Evolutionary conservation across 306 rosid genomes (phyloP).

Genomic region (Leucaena leucocephala): DNA sequence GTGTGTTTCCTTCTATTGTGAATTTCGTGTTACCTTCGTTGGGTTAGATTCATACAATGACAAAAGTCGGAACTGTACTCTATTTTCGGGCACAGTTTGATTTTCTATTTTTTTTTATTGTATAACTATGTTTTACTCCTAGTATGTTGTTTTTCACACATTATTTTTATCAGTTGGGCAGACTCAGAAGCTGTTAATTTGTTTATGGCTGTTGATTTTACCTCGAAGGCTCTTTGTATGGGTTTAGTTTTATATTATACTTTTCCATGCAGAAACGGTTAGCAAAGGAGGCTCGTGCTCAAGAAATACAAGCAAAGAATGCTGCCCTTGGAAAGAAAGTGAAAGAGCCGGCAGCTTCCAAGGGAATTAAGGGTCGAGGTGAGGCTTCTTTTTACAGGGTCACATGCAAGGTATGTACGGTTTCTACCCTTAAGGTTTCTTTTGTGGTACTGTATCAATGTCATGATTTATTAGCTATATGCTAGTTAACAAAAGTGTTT

Average conservation of each 20-base stretch:
- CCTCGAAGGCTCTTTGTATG: not conserved
- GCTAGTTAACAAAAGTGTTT: constrained; percentile 2
- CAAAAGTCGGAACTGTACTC: constrained; percentile 2
- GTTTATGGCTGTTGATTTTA: not conserved
- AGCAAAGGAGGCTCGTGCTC: constrained; percentile 86
- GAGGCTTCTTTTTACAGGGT: constrained; percentile 96
- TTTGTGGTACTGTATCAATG: constrained; percentile 28
- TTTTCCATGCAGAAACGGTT: constrained; percentile 64
- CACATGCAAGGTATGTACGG: constrained; percentile 73
- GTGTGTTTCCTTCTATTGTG: constrained; percentile 44
- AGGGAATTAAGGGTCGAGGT: constrained; percentile 78
- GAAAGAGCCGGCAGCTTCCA: constrained; percentile 65
- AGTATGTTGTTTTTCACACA: not conserved
- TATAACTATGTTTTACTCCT: not conserved
- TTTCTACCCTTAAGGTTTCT: constrained; percentile 34
- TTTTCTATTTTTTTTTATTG: not conserved
- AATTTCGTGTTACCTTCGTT: not conserved
- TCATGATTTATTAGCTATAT: constrained; percentile 19
- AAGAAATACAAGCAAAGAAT: constrained; percentile 83
- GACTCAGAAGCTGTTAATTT: not conserved
- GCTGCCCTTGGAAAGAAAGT: constrained; percentile 79
- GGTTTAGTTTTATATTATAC: constrained; percentile 25
- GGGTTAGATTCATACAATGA: constrained; percentile 2
- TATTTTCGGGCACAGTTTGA: constrained; percentile 1
- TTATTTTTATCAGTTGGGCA: constrained; percentile 1